Percentiles rank a stretch among this genome's conserved stretches.
phyloP scores from a whole-genome alignment of 169 alveolate genomes.

The Eimeria tenella region DNA sequence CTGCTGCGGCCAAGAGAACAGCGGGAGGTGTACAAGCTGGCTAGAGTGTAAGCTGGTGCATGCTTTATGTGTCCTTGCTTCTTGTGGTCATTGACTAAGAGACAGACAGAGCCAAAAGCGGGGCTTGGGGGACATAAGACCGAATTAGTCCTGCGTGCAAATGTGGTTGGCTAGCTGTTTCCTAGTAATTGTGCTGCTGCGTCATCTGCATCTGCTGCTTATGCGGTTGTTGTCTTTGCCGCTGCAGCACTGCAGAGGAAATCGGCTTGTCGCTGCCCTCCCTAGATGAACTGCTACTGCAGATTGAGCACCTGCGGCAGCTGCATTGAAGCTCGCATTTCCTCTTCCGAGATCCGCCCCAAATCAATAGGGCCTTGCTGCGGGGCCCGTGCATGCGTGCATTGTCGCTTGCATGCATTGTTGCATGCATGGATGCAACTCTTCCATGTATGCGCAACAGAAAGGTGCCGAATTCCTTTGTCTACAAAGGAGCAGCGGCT shows the following conservation, averaged over 20 bases:
- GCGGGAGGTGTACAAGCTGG: slow-evolving; percentile 40
- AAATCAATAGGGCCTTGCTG: no score
- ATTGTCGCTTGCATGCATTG: background rate
- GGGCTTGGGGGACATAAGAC: no score
- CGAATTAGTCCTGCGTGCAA: no score
- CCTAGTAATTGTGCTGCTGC: background rate
- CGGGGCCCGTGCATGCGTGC: background rate
- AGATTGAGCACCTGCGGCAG: slow-evolving; percentile 53
- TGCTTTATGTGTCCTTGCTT: background rate
- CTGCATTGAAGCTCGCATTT: background rate
- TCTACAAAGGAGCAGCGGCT: background rate
- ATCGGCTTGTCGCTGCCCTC: slow-evolving; percentile 25
- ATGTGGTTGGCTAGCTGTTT: background rate
- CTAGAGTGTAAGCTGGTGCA: slow-evolving; percentile 29
- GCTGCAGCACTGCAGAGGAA: slow-evolving; percentile 66
- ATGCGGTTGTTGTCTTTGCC: slow-evolving; percentile 21
- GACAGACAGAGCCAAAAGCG: no score
- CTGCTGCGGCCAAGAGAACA: slow-evolving; percentile 27
- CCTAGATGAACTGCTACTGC: slow-evolving; percentile 42
- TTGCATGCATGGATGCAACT: slow-evolving; percentile 7
- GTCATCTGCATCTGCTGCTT: background rate
- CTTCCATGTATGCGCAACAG: background rate
- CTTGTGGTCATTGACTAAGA: background rate
- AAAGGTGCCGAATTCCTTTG: no score
- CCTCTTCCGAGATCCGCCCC: background rate